These are phyloP conservation scores for Protea cynaroides DNA, from an alignment of 164 flowering plant species.

Conservation along the genomic window DNA sequence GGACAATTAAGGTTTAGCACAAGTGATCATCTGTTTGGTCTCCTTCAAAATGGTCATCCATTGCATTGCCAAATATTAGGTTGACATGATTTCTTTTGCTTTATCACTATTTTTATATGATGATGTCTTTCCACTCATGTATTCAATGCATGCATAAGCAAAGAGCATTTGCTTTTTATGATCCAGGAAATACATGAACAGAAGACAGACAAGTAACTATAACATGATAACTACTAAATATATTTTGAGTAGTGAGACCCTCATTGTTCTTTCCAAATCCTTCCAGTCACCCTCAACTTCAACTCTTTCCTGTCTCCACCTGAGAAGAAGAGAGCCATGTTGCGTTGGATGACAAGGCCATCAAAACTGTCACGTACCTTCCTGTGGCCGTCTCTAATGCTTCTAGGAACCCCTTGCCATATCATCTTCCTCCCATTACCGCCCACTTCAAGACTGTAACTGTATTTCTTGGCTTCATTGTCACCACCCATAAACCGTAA, in stretches of 20 bases:
- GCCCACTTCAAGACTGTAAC: constrained; percentile 58
- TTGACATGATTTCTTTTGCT: too few relatives aligned
- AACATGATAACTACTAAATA: background rate
- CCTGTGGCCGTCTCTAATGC: constrained; percentile 52
- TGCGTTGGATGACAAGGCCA: constrained; percentile 53
- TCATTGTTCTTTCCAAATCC: constrained; percentile 57
- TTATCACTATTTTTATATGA: background rate
- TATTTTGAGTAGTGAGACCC: background rate
- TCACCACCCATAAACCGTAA: constrained; percentile 64
- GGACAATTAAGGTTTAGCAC: too few relatives aligned
- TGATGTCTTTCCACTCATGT: constrained; percentile 28
- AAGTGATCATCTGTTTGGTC: too few relatives aligned
- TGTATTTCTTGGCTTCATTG: constrained; percentile 47
- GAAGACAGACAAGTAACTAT: constrained; percentile 11
- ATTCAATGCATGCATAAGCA: constrained; percentile 36
- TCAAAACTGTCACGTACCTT: constrained; percentile 63
- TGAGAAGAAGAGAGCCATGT: constrained; percentile 57
- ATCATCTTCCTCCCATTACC: constrained; percentile 48
- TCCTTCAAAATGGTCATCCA: too few relatives aligned
- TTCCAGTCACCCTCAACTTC: constrained; percentile 55
- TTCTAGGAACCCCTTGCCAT: constrained; percentile 61
- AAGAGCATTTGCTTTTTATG: constrained; percentile 48
- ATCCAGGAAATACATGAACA: constrained; percentile 29
- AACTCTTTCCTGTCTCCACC: constrained; percentile 56
- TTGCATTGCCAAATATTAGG: too few relatives aligned